Base-by-base conservation (phyloP, 345 rosid species). In the Leavenworthia alabamica region DNA sequence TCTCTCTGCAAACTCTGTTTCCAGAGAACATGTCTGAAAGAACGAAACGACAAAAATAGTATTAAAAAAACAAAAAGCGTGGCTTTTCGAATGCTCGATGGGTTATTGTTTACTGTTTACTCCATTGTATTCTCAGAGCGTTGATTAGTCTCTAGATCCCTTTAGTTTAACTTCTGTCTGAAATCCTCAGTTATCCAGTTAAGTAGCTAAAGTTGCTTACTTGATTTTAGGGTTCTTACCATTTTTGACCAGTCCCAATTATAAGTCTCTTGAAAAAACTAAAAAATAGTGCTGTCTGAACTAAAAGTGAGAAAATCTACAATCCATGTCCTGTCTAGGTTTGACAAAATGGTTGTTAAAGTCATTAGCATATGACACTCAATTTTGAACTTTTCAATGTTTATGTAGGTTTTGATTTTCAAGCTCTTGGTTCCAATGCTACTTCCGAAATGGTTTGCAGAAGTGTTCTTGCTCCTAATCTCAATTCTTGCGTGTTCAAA, bases 401-500 rank as follows among this genome's bases (percentile, higher is more conserved):
- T 46, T 32, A 32, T 69, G 20, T 70, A 27, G 56, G 71, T 67
- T 46, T 67, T 46, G 50, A 23, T 19, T 23, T 43, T 54, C 53
- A 64, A 64, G 37, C 63, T n/a, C 48, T 66, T 39, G 3, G 57
- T 62, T 54, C 37, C 50, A 51, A 90, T 83, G 93, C 74, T 82
- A 80, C 72, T 48, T 68, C 62, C 55, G 12, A 80, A 70, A 80
- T 74, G 82, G 78, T 64, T 73, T 62, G 71, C 75, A 72, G 66
- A 66, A 47, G 32, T 72, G 33, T 33, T 75, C 65, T 54, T 86
- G 61, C 82, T 83, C 31, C 56, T 80, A n/a, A 15, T 75, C 61
- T 45, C 75, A 73, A 29, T 79, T 67, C 67, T 78, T 51, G 57
- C 73, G 10, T 60, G 4, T 40, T 60, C 77, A 69, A 64, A 65